Evolutionary conservation across 495 filamentous ascomycete genomes (phyloP), one percentile per base, ranked within the genome.

Genomic region (Talaromyces liani): DNA sequence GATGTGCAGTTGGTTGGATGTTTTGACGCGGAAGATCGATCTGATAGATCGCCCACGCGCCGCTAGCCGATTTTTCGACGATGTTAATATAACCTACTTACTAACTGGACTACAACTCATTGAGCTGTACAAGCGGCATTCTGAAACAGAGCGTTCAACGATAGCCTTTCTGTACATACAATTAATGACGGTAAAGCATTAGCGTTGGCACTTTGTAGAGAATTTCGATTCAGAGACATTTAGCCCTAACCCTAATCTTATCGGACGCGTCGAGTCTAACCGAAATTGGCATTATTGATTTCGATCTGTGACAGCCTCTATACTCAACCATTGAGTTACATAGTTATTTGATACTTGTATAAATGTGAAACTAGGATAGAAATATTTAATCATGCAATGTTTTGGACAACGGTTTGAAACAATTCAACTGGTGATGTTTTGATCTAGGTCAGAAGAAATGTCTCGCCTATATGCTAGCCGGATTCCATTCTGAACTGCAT

Each of bases 391-490:
- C 49, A 25, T 54, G 12, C 49, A 54, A 51, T 16, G 6, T 16
- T 5, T 3, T 27, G 27, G 6, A 16, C n/a, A 56, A 22, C 53
- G 12, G 1, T 3, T 20, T 51, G 20, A 18, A 41, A 12, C 10
- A 41, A 16, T 41, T 41, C 36, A 41, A 14, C 36, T 41, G 14
- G 36, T 16, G 12, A 41, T 4, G 36, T 16, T n/a, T 54, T 14
- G 24, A 20, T 25, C 14, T 4, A 18, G 47, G 14, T 22, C 16
- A 51, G 20, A 3, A 18, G 47, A 27, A 3, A 4, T 4, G 3
- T 5, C 49, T 56, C 53, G 53, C 53, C 22, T 56, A 56, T 56
- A 56, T 56, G 53, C 22, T 56, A 56, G 53, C 53, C 53, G 36
- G 16, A 41, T 41, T 41, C 2, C 36, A 41, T 0, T 41, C 36